Conservation (phyloP, 768 basidiomycete genomes). For the Chalciporus chontae region DNA sequence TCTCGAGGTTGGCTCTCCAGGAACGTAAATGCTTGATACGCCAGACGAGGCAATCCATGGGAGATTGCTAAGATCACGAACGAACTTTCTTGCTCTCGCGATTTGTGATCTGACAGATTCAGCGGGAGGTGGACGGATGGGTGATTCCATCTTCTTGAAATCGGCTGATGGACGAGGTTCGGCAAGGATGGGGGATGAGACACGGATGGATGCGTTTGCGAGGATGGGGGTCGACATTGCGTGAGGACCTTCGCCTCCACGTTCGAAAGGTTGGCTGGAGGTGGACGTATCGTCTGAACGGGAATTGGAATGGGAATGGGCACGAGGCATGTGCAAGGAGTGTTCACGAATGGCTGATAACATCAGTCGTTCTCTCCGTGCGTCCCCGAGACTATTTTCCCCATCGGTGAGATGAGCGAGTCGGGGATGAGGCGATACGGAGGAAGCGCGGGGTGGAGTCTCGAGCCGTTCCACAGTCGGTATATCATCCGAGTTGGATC, state of each 20-base stretch:
- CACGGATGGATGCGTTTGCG: conserved; percentile 19
- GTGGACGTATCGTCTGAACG: conserved; percentile 18
- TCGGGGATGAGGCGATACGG: conserved; percentile 21
- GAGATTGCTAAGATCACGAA: conserved; percentile 37
- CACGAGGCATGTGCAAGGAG: conserved; percentile 11
- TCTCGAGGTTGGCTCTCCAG: conserved; percentile 31
- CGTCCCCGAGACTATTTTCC: conserved; percentile 19
- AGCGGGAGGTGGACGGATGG: conserved; percentile 37
- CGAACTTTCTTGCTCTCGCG: conserved; percentile 33
- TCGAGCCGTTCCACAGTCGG: conserved; percentile 28
- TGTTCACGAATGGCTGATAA: conserved; percentile 25
- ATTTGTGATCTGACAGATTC: conserved; percentile 36
- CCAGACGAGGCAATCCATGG: conserved; percentile 47
- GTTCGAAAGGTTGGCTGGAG: conserved; percentile 27
- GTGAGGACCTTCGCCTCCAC: conserved; percentile 19
- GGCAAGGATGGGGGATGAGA: conserved; percentile 37
- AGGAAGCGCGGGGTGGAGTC: conserved; percentile 22
- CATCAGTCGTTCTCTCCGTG: conserved; percentile 23
- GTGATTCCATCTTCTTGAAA: conserved; percentile 47
- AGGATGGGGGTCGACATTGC: conserved; percentile 31
- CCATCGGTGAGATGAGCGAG: conserved; percentile 15
- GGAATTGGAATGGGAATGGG: conserved; percentile 12
- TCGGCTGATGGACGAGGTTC: conserved; percentile 43
- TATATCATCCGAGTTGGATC: conserved; percentile 27
- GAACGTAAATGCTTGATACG: conserved; percentile 46